Conservation (phyloP, 2,329 filamentous ascomycete species). For the Epichloe aotearoae region DNA sequence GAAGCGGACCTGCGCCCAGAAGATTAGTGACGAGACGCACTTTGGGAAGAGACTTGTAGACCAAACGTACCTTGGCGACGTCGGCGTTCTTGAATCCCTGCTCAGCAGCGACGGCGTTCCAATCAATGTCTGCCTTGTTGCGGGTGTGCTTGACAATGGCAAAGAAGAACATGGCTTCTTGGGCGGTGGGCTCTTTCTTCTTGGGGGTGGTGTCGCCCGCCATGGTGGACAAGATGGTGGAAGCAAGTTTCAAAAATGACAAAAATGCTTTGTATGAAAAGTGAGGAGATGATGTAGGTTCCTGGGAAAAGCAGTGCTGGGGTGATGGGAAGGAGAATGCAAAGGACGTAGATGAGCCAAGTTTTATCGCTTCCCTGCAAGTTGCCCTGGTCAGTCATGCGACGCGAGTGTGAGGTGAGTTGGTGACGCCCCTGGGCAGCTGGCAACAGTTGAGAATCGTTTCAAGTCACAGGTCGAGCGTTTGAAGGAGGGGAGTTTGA, state of each 20-base stretch:
- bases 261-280: background rate
- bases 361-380: background rate
- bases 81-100: conserved; percentile 31
- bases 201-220: conserved; percentile 12
- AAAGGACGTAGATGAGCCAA: background rate
- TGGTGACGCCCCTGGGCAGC: background rate
- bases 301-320: background rate
- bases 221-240: conserved; percentile 12
- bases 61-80: conserved; percentile 27
- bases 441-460: background rate
- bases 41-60: background rate
- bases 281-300: no score
- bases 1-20: conserved; percentile 26
- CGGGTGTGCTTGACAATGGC: conserved; percentile 30
- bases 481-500: background rate
- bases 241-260: background rate
- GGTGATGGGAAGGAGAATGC: no score
- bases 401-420: conserved; percentile 1
- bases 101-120: conserved; percentile 30
- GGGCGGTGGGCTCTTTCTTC: conserved; percentile 24
- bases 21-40: background rate
- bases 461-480: background rate
- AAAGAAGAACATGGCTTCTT: conserved; percentile 31
- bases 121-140: conserved; percentile 33
- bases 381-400: background rate